A percentile compares a stretch with the other conserved stretches of the same genome.
Conservation (phyloP, 2,329 filamentous ascomycete species). For the Penicillium griseofulvum region DNA sequence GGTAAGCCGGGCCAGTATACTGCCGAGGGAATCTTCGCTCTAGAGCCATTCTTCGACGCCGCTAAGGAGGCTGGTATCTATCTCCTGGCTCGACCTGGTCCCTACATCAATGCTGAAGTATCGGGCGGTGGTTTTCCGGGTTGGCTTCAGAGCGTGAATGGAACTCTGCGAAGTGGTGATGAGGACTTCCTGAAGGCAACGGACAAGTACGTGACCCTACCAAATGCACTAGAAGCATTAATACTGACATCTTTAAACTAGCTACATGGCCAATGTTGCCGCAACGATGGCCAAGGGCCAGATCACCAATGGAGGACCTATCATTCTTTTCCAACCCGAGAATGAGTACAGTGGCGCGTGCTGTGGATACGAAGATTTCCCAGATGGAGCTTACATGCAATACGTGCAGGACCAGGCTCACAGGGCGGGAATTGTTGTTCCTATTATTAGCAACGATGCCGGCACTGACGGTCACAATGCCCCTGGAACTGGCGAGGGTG, state of each 20-base stretch:
- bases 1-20: constrained; percentile 68
- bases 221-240: no score
- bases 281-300: constrained; percentile 69
- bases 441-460: constrained; percentile 73
- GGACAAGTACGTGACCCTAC: constrained; percentile 51
- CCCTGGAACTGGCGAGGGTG: constrained; percentile 58
- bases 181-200: constrained; percentile 64
- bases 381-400: constrained; percentile 66
- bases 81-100: constrained; percentile 68
- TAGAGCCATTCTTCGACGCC: constrained; percentile 73
- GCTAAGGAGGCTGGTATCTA: constrained; percentile 72
- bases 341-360: constrained; percentile 69
- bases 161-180: constrained; percentile 61
- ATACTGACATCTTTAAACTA: constrained; percentile 24
- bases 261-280: constrained; percentile 62
- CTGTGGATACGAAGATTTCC: constrained; percentile 53
- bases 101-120: constrained; percentile 76
- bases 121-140: constrained; percentile 77
- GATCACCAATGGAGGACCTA: constrained; percentile 77
- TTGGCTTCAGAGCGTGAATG: constrained; percentile 70
- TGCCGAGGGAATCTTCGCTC: constrained; percentile 68
- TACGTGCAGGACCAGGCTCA: constrained; percentile 68
- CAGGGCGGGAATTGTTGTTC: constrained; percentile 68
- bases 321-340: constrained; percentile 77
- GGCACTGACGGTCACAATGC: constrained; percentile 59